Base-by-base conservation (phyloP, 1,284 basidiomycete genomes). In the Rhodotorula sp. region DNA sequence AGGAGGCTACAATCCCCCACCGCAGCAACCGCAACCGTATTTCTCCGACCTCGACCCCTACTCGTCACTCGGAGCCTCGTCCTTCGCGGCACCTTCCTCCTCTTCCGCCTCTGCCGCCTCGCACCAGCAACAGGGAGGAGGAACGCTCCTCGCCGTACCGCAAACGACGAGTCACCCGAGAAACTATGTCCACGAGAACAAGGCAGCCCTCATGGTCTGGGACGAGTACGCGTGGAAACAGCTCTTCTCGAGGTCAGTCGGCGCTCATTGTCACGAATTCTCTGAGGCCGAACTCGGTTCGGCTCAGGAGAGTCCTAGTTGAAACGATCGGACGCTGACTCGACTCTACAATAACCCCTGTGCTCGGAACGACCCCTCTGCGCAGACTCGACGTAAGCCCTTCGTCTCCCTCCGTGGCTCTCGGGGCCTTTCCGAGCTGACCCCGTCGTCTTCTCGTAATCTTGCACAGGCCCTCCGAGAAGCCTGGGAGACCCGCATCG, bases 21-120 rank as follows among this genome's bases (percentile, higher is more conserved):
- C 56, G 4, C 29, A 12, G 8, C 49, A 26, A 8, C 56, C 26
- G 45, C 56, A 60, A 33, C 24, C 58, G 20, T 66, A 60, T 49
- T 29, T 44, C 54, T 37, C 56, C 29, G 73, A 74, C 58, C 66
- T 74, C 29, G 73, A 74, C 62, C 73, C 73, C 30, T 74, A 74
- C 64, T 60, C 67, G 20, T 20, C 33, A 4, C 54, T 71, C 46
- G 42, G 26, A 30, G 12, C 66, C 10, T 53, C 57, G 14, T 64
- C 58, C 15, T 62, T 53, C 15, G 42, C 53, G 26, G 20, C 26
- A 20, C 18, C 42, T 42, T 30, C 20, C 42, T 18, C 20, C 0
- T 26, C 42, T 1, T 24, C 24, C 44, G 42, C 30, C 14, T 26
- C 58, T 4, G 20, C 26, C 58, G 22, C 17, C 30, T 18, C 17